Percentiles rank a stretch among this genome's conserved stretches.
phyloP scores from a whole-genome alignment of 225 moss, liverwort and hornwort genomes.

The Sphagnum contortum region DNA sequence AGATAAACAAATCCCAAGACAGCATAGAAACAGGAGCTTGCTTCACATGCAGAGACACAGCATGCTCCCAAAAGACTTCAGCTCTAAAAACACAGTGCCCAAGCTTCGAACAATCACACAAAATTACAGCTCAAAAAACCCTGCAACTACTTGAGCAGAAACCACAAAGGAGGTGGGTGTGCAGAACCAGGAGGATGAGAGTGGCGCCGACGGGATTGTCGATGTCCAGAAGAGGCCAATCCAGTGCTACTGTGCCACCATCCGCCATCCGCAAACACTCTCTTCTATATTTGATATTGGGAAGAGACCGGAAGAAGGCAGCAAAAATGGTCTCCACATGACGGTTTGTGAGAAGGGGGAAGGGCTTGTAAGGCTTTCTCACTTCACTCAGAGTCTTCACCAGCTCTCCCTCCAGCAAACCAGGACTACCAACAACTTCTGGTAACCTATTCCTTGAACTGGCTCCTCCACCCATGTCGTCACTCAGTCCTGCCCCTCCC shows the following conservation, averaged over 20 bases:
- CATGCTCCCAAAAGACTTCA: too few species aligned
- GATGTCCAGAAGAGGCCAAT: constrained; percentile 62
- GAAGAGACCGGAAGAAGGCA: constrained; percentile 61
- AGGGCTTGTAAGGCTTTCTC: constrained; percentile 57
- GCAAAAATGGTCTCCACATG: constrained; percentile 95
- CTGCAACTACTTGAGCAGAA: too few species aligned
- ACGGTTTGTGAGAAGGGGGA: constrained; percentile 44
- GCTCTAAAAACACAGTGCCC: too few species aligned
- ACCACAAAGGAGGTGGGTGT: constrained; percentile 6
- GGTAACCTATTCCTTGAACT: constrained; percentile 5
- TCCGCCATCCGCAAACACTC: constrained; percentile 74
- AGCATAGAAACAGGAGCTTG: too few species aligned
- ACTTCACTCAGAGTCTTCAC: constrained; percentile 33
- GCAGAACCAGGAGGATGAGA: constrained; percentile 64
- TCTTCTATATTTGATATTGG: constrained; percentile 50
- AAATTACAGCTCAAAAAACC: too few species aligned
- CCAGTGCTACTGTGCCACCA: constrained; percentile 82
- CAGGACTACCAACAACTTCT: constrained; percentile 41
- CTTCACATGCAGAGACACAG: too few species aligned
- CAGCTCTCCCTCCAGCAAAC: constrained; percentile 24
- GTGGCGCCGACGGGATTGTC: constrained; percentile 31
- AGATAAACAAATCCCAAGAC: too few species aligned
- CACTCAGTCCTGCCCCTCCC: too few species aligned
- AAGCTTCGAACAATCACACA: too few species aligned
- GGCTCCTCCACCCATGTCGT: constrained; percentile 11